Base-by-base conservation (phyloP, 2,329 filamentous ascomycete species). In the Colletotrichum sp. region DNA sequence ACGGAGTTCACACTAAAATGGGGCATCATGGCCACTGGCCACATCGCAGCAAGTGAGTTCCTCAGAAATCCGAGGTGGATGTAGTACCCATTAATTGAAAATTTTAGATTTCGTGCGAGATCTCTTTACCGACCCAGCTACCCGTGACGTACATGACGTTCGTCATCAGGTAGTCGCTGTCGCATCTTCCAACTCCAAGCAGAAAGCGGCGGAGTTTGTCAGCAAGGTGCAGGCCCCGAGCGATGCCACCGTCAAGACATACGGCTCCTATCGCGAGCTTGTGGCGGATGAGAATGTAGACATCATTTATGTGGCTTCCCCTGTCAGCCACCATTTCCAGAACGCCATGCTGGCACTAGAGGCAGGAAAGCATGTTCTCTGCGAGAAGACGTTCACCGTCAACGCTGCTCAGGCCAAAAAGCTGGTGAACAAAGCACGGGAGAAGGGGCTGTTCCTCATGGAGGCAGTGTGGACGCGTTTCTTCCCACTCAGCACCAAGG, bases 311-410 rank as follows among this genome's bases (percentile, higher is more conserved):
- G 92, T 98, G 70, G 95, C 95, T 26, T 98, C 96, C 4, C 96
- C 96, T 18, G 95, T 98, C 87, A 96, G 94, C 80, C 95, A 98
- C 84, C 96, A 98, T 87, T 98, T 96, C 87, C 95, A 98, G 84
- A 96, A 98, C 85, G 91, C 92, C 78, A 95, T 96, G 91, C 90
- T 98, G 18, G 94, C 93, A 55, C 89, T 98, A 34, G 91, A 95
- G 79, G 94, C 94, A 6, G 94, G 95, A 80, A 98, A 98, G 89
- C 90, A 96, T 80, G 95, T 98, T 34, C 90, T 98, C 32, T 98
- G 95, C 84, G 96, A 98, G 86, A 98, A 98, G 89, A 92, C 96
- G 0, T 93, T 98, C 80, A 98, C 95, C 1, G 94, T 96, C 77
- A 98, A 94, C 78, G 95, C 94, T 4, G 88, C 91, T 9, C 95